Base-by-base conservation (phyloP, 805 yeast species). In the Schwanniomyces sp. region DNA sequence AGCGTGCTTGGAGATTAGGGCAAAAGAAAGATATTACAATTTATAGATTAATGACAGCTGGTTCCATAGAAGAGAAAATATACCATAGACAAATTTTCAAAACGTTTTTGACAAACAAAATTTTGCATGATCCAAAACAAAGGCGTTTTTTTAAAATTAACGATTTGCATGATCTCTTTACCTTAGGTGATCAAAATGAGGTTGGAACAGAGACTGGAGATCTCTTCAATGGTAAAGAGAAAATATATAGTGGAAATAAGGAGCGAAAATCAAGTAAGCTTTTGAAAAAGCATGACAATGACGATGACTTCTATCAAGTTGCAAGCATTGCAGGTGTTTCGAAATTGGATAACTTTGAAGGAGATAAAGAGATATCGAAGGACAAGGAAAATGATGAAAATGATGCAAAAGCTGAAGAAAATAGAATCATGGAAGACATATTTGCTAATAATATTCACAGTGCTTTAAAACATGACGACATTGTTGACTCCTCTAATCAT, bases 81-180 rank as follows among this genome's bases (percentile, higher is more conserved):
- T 94, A 94, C 58, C 98, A 94, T 58, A 79, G 99, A 17, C 99
- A 94, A 67, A 94, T 94, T 28, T 94, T 92, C 79, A 94, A 94
- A 64, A 97, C 95, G 52, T 86, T 92, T 55, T 67, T 94, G 52
- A 88, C 97, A 0, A 94, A 94, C 66, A 94, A 92, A 67, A 91
- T 94, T 52, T 70, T 94, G 58, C 91, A 90, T 55, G 99, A 94
- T 62, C 98, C 99, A 1, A 91, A 91, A 55, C 98, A 94, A 61
- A 79, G 91, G 50, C 70, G 98, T 48, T 91, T 92, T 58, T 94
- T 94, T 74, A 94, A 94, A 59, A 85, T 84, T 78, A 90, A 88
- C 57, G 98, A 94, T 58, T 69, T 94, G 40, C 94, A 91, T 55
- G 97, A 94, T 66, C 69, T 94, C 48, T 94, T 94, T 62, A 78